Conservation (phyloP, 2,329 filamentous ascomycete species). For the Apiospora aurea region DNA sequence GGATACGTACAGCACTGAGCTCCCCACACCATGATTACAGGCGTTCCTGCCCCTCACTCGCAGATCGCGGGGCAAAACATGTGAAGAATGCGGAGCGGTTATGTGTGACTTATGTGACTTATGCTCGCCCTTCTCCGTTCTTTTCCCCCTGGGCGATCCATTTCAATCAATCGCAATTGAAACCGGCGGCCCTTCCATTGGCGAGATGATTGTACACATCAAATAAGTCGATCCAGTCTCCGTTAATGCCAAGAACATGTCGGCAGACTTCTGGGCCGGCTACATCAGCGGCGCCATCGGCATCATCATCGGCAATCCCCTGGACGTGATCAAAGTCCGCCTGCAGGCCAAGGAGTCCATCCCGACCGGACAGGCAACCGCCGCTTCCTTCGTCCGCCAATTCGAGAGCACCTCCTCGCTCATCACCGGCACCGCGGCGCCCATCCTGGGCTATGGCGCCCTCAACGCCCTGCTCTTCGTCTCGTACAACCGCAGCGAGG, state of each 20-base stretch:
- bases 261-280: conserved; percentile 91
- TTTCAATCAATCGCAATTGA: not conserved
- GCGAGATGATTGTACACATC: not conserved
- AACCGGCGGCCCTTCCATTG: too few relatives aligned
- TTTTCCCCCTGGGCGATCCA: not conserved
- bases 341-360: conserved; percentile 68
- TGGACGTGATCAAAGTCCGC: conserved; percentile 75
- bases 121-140: not conserved
- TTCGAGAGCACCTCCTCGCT: conserved; percentile 49
- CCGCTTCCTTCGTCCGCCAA: conserved; percentile 39
- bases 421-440: conserved; percentile 77
- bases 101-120: not conserved
- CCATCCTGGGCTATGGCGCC: conserved; percentile 87
- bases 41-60: conserved; percentile 11
- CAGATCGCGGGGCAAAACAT: conserved; percentile 16
- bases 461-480: conserved; percentile 91
- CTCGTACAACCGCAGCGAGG: conserved; percentile 85
- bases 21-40: not conserved
- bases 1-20: not conserved
- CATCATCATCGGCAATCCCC: conserved; percentile 87
- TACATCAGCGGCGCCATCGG: conserved; percentile 54
- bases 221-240: not conserved
- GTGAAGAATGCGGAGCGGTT: conserved; percentile 2
- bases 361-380: conserved; percentile 31
- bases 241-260: conserved; percentile 60